Conservation (phyloP, 2,329 filamentous ascomycete genomes). For the Cladobotryum mycophilum region DNA sequence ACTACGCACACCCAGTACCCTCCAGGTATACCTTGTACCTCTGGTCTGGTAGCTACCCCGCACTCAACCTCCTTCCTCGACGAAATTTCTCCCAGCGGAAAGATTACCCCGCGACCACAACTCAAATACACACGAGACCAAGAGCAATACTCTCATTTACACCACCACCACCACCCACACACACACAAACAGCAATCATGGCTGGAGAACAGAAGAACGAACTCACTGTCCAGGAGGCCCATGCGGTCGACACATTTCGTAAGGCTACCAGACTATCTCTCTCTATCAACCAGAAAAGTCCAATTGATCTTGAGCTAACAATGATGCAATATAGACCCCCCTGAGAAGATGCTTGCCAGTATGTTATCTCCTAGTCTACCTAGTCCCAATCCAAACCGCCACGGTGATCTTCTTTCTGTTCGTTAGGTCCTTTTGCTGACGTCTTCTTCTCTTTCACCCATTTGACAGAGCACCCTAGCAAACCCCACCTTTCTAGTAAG, state of each 20-base stretch:
- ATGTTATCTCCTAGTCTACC: conserved; percentile 28
- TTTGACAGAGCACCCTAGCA: conserved; percentile 58
- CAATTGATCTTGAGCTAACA: background rate
- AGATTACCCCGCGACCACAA: too few species aligned
- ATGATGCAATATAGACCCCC: conserved; percentile 43
- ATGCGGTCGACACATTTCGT: conserved; percentile 69
- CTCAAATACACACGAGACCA: too few species aligned
- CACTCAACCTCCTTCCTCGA: too few species aligned
- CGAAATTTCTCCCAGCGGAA: too few species aligned
- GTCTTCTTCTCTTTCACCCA: conserved; percentile 11
- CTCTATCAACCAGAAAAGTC: background rate
- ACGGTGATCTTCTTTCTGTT: background rate
- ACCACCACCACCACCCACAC: background rate
- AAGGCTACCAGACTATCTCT: conserved; percentile 25
- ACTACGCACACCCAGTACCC: too few species aligned
- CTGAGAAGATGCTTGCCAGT: conserved; percentile 62
- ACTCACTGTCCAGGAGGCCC: conserved; percentile 64
- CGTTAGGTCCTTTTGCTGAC: conserved; percentile 8
- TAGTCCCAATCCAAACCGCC: too few species aligned
- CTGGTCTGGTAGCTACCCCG: too few species aligned
- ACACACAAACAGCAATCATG: conserved; percentile 32
- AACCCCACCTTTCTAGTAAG: conserved; percentile 61
- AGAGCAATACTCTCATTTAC: background rate
- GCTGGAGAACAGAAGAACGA: conserved; percentile 39
- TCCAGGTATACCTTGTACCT: too few species aligned